phyloP scores from a whole-genome alignment of 192 early-diverging fungal genomes.

The Gryganskiella cystojenkinii region DNA sequence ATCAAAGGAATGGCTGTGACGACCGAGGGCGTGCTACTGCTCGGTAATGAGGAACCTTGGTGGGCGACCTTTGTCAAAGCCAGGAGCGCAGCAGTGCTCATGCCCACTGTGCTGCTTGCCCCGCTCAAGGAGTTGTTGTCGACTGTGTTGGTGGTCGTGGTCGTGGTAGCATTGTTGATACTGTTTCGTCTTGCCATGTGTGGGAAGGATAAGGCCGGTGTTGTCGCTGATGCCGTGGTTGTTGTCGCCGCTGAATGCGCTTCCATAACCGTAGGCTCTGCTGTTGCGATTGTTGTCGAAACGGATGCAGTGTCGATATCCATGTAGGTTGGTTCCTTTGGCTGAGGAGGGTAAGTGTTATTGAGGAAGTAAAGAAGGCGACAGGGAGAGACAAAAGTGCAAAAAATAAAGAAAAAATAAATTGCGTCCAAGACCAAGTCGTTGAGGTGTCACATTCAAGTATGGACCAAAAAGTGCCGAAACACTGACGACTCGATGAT shows the following conservation, averaged over 20 bases:
- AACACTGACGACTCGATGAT: no score
- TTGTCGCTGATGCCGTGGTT: background rate
- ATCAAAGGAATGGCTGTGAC: no score
- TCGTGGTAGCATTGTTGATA: no score
- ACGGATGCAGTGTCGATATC: background rate
- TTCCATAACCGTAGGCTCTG: no score
- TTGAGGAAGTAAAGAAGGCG: no score
- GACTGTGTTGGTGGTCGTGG: no score
- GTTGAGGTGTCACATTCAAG: background rate
- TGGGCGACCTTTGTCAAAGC: no score
- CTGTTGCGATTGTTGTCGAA: background rate
- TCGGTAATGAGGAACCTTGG: background rate
- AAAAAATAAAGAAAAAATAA: conserved; percentile 21
- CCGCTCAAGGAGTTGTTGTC: no score
- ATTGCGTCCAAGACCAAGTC: background rate
- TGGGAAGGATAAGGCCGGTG: conserved; percentile 2
- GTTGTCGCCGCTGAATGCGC: background rate
- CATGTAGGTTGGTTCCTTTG: background rate
- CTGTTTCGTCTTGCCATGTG: background rate
- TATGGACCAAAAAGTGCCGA: no score
- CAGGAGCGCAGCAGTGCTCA: no score
- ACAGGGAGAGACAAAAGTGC: background rate
- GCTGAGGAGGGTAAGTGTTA: no score
- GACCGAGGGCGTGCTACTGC: background rate
- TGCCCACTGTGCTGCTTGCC: no score